These are phyloP conservation scores for Zalerion maritima DNA, from an alignment of 495 filamentous ascomycete genomes.

Conservation along the genomic window DNA sequence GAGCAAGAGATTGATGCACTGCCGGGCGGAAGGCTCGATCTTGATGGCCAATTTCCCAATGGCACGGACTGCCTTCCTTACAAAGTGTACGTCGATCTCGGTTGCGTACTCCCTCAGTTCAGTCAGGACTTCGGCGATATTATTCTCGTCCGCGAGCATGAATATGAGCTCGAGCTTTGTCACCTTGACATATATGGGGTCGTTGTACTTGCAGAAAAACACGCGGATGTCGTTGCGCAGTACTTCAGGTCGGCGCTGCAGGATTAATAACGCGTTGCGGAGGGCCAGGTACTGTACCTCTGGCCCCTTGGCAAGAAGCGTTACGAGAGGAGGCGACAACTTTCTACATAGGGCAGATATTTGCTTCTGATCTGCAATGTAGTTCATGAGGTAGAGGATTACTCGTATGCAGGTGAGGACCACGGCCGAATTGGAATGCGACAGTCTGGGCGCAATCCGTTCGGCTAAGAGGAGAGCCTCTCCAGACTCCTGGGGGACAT, in stretches of 20 bases:
- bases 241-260: slow-evolving; percentile 88
- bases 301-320: slow-evolving; percentile 85
- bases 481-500: slow-evolving; percentile 79
- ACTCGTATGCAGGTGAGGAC: slow-evolving; percentile 92
- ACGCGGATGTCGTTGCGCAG: slow-evolving; percentile 93
- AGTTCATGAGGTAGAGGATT: slow-evolving; percentile 97
- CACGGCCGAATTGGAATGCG: slow-evolving; percentile 91
- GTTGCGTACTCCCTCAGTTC: slow-evolving; percentile 95
- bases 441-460: slow-evolving; percentile 81
- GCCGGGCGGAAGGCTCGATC: slow-evolving; percentile 81
- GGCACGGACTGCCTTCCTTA: slow-evolving; percentile 90
- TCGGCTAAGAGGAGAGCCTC: slow-evolving; percentile 87
- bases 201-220: slow-evolving; percentile 99
- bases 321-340: slow-evolving; percentile 88
- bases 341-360: slow-evolving; percentile 81
- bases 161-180: slow-evolving; percentile 98
- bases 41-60: slow-evolving; percentile 99
- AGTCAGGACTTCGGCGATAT: slow-evolving; percentile 89
- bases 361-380: slow-evolving; percentile 87
- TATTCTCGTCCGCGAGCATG: slow-evolving; percentile 93
- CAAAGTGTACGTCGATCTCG: slow-evolving; percentile 97
- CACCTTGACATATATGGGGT: slow-evolving; percentile 98
- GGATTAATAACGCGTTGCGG: slow-evolving; percentile 83
- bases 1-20: slow-evolving; percentile 84
- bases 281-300: slow-evolving; percentile 96